These are phyloP conservation scores for Globisporangium cederbergense DNA, from an alignment of 352 stramenopile genomes.

Conservation along the genomic window DNA sequence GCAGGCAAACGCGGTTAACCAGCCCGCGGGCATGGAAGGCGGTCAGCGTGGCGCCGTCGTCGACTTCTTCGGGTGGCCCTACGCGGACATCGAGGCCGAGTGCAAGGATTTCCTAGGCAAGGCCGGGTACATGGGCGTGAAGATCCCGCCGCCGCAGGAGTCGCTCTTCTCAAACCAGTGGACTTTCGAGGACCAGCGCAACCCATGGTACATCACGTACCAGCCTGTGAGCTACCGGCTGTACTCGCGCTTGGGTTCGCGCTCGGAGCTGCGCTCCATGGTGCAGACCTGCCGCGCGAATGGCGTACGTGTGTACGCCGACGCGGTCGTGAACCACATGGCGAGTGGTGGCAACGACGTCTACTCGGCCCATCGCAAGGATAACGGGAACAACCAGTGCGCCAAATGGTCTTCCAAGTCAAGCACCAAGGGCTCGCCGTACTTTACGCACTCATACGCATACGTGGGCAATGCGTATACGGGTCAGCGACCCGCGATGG, in stretches of 20 bases:
- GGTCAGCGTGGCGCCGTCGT: conserved; percentile 40
- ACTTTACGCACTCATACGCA: conserved; percentile 24
- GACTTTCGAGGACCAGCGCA: conserved; percentile 24
- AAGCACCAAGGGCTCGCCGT: conserved; percentile 21
- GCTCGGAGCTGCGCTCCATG: conserved; percentile 32
- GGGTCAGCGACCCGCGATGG: conserved; percentile 33
- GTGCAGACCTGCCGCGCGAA: conserved; percentile 37
- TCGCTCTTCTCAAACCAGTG: conserved; percentile 30
- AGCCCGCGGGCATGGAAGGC: conserved; percentile 16
- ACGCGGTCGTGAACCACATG: conserved; percentile 32
- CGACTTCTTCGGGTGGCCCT: conserved; percentile 43
- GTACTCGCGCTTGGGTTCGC: conserved; percentile 31
- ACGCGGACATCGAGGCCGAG: conserved; percentile 34
- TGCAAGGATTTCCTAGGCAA: conserved; percentile 37
- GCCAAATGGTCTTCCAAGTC: conserved; percentile 21
- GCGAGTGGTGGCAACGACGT: conserved; percentile 20
- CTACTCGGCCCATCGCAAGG: conserved; percentile 18
- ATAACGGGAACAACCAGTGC: conserved; percentile 12
- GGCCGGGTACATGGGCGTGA: conserved; percentile 39
- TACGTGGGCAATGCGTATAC: conserved; percentile 43
- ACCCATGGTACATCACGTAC: conserved; percentile 45
- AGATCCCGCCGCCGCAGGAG: conserved; percentile 40
- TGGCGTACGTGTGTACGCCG: conserved; percentile 33
- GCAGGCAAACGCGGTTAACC: conserved; percentile 34
- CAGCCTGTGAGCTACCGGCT: conserved; percentile 40